phyloP scores from a whole-genome alignment of 2,329 filamentous ascomycete genomes.

The Fusarium musae region DNA sequence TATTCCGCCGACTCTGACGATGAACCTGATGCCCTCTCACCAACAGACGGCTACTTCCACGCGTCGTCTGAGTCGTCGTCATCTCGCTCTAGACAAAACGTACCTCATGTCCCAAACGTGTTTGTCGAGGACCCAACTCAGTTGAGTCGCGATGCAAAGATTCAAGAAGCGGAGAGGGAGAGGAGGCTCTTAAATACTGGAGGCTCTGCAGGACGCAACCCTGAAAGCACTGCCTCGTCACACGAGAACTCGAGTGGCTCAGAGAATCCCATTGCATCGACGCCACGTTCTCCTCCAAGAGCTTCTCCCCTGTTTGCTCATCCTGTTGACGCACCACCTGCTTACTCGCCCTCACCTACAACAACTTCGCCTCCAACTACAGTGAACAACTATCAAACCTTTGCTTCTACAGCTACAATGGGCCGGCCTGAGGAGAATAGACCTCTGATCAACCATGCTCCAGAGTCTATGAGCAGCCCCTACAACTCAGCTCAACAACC shows the following conservation, averaged over 20 bases:
- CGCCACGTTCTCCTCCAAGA: constrained; percentile 13
- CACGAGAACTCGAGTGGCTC: not conserved
- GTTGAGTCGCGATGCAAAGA: constrained; percentile 54
- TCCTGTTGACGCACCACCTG: constrained; percentile 59
- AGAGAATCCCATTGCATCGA: not conserved
- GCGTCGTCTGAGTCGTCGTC: constrained; percentile 48
- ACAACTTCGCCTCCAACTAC: constrained; percentile 49
- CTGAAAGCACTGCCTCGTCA: not conserved
- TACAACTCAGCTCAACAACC: constrained; percentile 35
- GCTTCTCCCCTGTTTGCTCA: constrained; percentile 27
- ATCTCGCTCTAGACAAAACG: constrained; percentile 45
- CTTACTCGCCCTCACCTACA: constrained; percentile 58
- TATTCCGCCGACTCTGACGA: constrained; percentile 56
- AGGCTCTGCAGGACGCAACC: not conserved
- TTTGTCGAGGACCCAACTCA: constrained; percentile 62
- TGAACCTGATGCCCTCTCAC: constrained; percentile 55
- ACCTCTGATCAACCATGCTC: constrained; percentile 54
- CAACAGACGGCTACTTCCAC: constrained; percentile 64
- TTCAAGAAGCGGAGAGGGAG: constrained; percentile 57
- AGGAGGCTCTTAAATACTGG: constrained; percentile 46
- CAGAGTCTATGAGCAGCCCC: constrained; percentile 59
- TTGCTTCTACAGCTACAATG: constrained; percentile 53
- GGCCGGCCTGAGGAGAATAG: constrained; percentile 56
- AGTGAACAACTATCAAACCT: constrained; percentile 57
- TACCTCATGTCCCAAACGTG: constrained; percentile 60